Evolutionary conservation across 2,329 filamentous ascomycete species (phyloP).

Genomic region (Fusarium sambucinum): DNA sequence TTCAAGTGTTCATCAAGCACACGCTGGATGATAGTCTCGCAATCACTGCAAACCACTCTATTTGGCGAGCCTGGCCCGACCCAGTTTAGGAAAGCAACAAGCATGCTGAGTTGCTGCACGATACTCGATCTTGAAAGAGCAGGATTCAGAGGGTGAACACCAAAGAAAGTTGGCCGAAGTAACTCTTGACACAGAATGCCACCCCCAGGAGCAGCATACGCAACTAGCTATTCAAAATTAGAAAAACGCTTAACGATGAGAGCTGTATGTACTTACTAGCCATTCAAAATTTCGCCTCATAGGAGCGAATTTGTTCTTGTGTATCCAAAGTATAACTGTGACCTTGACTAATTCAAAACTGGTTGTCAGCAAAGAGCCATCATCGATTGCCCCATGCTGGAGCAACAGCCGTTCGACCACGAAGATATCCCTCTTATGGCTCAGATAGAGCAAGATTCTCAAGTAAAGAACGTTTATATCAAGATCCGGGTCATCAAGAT

Average conservation of each 20-base stretch:
- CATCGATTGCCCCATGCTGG: conserved; percentile 55
- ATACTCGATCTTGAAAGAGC: conserved; percentile 61
- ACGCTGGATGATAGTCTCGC: conserved; percentile 60
- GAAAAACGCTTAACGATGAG: neutral
- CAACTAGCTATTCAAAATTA: conserved; percentile 58
- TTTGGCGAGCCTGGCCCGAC: conserved; percentile 62
- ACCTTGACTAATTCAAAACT: conserved; percentile 62
- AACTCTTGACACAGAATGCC: conserved; percentile 65
- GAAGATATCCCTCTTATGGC: conserved; percentile 68
- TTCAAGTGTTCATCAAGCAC: conserved; percentile 65
- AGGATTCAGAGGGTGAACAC: conserved; percentile 50
- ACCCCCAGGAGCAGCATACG: conserved; percentile 61
- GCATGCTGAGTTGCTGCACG: conserved; percentile 63
- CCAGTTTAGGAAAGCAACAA: conserved; percentile 65
- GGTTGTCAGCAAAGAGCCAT: conserved; percentile 58
- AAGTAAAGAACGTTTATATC: conserved; percentile 55
- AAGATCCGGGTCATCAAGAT: conserved; percentile 52
- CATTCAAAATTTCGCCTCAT: conserved; percentile 62
- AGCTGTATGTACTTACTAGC: conserved; percentile 54
- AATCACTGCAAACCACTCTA: conserved; percentile 59
- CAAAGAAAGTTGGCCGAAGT: conserved; percentile 56
- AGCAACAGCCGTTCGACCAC: conserved; percentile 68
- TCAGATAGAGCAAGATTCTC: conserved; percentile 61
- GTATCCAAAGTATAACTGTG: conserved; percentile 62
- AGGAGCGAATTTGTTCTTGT: conserved; percentile 58